Conservation (phyloP, 179 eudicot species). For the Silene coronaria region DNA sequence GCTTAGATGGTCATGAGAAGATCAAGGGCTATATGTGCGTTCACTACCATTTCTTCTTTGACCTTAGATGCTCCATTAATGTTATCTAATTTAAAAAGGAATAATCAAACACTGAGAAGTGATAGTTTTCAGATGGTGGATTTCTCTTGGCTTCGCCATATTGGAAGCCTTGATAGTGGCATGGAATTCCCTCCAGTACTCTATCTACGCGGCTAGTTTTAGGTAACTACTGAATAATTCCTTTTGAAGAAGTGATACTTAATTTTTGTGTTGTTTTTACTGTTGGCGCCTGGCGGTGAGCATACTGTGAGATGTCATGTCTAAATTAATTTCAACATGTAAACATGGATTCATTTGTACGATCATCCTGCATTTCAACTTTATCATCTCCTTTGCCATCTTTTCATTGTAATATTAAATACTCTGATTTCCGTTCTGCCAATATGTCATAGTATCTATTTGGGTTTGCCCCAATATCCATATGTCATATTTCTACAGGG, state of each 20-base stretch:
- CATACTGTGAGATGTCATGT: neutral
- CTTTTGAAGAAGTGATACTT: neutral
- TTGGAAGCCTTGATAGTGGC: conserved; percentile 74
- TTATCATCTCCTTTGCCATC: neutral
- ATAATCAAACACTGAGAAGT: conserved; percentile 10
- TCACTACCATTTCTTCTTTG: conserved; percentile 18
- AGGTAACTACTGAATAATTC: conserved; percentile 37
- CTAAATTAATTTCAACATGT: neutral
- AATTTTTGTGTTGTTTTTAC: neutral
- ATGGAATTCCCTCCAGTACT: conserved; percentile 82
- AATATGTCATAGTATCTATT: neutral
- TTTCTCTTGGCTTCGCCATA: conserved; percentile 82
- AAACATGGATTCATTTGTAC: neutral
- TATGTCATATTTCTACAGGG: neutral
- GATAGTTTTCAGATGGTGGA: conserved; percentile 79
- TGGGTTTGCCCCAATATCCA: neutral
- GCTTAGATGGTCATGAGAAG: conserved; percentile 93
- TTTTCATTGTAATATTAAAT: neutral
- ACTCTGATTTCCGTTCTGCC: neutral
- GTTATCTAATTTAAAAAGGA: conserved; percentile 10
- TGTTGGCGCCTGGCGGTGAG: neutral
- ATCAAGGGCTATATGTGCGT: conserved; percentile 97
- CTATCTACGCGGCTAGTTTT: conserved; percentile 69
- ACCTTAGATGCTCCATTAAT: neutral
- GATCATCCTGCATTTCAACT: neutral